phyloP scores from a whole-genome alignment of 1,284 basidiomycete species.

The Neotropicomus parvogracilis region DNA sequence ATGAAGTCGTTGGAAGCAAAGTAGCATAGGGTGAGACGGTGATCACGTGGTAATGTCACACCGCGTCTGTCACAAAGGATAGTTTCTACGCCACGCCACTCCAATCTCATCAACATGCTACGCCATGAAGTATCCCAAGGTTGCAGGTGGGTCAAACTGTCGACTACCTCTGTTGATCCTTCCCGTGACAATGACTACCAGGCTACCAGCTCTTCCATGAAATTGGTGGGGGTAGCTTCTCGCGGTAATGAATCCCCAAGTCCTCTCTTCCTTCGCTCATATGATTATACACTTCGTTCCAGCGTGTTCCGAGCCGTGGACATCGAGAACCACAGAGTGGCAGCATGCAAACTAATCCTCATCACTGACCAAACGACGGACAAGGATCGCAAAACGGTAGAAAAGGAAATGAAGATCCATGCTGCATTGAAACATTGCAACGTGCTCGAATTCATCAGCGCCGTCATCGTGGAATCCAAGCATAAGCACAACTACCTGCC shows the following conservation, averaged over 20 bases:
- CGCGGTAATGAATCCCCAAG: conserved; percentile 49
- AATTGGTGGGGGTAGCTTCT: conserved; percentile 85
- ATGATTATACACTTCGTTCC: conserved; percentile 3
- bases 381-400: conserved; percentile 71
- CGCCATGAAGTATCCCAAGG: conserved; percentile 32
- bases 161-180: too few relatives aligned
- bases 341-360: conserved; percentile 82
- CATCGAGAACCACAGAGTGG: conserved; percentile 59
- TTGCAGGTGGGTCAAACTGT: conserved; percentile 21
- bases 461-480: conserved; percentile 69
- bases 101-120: conserved; percentile 9
- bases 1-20: too few relatives aligned
- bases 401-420: conserved; percentile 95
- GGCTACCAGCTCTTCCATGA: conserved; percentile 72
- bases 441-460: conserved; percentile 83
- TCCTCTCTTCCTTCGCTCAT: conserved; percentile 1
- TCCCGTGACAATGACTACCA: conserved; percentile 23
- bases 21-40: not conserved
- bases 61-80: conserved; percentile 27
- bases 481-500: conserved; percentile 60
- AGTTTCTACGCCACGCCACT: not conserved
- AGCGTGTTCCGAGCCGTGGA: conserved; percentile 84
- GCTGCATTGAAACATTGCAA: conserved; percentile 76
- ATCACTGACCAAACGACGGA: conserved; percentile 59
- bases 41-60: conserved; percentile 22